Conservation (phyloP, 352 stramenopile species). For the Vaucheria bursata region DNA sequence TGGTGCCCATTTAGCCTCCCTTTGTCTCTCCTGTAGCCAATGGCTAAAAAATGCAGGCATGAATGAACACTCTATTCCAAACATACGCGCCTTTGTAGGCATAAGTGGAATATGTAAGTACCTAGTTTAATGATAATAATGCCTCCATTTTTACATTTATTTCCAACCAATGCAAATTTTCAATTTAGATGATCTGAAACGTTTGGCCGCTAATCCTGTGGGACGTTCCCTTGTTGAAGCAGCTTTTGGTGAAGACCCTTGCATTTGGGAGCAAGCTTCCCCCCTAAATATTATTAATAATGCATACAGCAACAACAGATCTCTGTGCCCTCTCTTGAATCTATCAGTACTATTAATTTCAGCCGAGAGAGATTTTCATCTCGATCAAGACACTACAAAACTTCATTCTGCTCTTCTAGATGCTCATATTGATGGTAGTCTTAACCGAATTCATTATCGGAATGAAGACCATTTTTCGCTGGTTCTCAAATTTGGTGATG, state of each 20-base stretch:
- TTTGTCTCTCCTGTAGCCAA: constrained; percentile 18
- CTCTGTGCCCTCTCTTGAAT: constrained; percentile 23
- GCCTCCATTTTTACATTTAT: too few relatives aligned
- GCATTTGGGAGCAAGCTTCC: constrained; percentile 26
- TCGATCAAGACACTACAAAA: constrained; percentile 24
- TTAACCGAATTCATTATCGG: not conserved
- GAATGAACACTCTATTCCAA: not conserved
- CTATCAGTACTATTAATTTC: constrained; percentile 18
- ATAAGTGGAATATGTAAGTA: constrained; percentile 36
- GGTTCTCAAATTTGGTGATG: constrained; percentile 34
- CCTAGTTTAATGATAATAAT: not conserved
- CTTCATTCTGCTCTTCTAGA: constrained; percentile 16
- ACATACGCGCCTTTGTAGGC: constrained; percentile 26
- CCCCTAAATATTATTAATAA: constrained; percentile 23
- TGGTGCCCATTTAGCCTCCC: constrained; percentile 33
- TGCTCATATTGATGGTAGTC: not conserved
- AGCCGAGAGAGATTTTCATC: constrained; percentile 34
- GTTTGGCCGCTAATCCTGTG: constrained; percentile 30
- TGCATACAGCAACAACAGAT: not conserved
- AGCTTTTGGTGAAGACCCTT: constrained; percentile 24
- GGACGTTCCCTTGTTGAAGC: constrained; percentile 16
- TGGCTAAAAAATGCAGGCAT: constrained; percentile 38
- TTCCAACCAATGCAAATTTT: too few relatives aligned
- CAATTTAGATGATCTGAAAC: constrained; percentile 19
- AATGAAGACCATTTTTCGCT: constrained; percentile 36